Evolutionary conservation across 78 protist species (phyloP).

Genomic region (Dictyostelium capitatum): DNA sequence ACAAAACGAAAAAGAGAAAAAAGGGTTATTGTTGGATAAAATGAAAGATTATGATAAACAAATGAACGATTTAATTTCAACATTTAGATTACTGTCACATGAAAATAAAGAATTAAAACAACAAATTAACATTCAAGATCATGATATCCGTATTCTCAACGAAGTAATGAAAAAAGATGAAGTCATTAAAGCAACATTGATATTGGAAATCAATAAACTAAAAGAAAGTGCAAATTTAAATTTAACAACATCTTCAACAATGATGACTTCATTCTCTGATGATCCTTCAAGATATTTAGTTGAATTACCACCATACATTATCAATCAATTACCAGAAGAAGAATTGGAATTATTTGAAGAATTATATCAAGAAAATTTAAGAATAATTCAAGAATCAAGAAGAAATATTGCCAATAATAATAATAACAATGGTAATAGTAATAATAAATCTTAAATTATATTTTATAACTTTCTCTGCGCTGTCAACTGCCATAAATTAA

Average conservation of each 20-base stretch:
- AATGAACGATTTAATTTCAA: conserved; percentile 20
- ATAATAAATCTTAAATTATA: no score
- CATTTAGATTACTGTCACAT: not conserved
- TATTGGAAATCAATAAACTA: conserved; percentile 58
- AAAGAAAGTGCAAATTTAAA: conserved; percentile 22
- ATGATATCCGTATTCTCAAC: conserved; percentile 42
- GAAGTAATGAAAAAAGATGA: conserved; percentile 50
- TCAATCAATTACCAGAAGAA: conserved; percentile 51
- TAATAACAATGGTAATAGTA: conserved; percentile 1
- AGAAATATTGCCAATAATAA: not conserved
- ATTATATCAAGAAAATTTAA: conserved; percentile 46
- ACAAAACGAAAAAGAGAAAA: conserved; percentile 54
- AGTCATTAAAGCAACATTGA: conserved; percentile 15
- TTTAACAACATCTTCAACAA: not conserved
- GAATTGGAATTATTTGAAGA: conserved; percentile 74
- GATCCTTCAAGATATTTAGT: conserved; percentile 69
- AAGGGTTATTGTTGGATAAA: conserved; percentile 13
- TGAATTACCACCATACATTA: conserved; percentile 38
- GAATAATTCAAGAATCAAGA: conserved; percentile 35
- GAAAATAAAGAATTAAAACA: conserved; percentile 19
- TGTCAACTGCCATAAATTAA: no score
- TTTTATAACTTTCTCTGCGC: no score
- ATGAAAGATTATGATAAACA: conserved; percentile 39
- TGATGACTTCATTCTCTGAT: not conserved
- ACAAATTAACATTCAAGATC: not conserved